Base-by-base conservation (phyloP, 768 basidiomycete species). In the Trichaptum fuscoviolaceum region DNA sequence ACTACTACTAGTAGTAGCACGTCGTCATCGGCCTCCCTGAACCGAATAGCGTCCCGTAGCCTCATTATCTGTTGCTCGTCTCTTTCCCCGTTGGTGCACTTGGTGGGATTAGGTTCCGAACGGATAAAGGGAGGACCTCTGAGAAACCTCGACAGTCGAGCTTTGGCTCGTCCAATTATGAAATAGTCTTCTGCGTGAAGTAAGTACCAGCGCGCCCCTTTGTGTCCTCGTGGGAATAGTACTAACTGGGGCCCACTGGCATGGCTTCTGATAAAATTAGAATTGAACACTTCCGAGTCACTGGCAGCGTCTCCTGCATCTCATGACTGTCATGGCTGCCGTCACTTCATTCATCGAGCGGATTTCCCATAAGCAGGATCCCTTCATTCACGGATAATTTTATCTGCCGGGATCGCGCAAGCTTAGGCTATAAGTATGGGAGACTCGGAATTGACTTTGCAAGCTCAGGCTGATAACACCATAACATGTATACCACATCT, bases 401-500 rank as follows among this genome's bases (percentile, higher is more conserved):
- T 52, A 52, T 52, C 42, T 52, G 42, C 42, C 42, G 42, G 15
- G 20, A 52, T 17, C 12, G 42, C 3, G 42, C 20, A 52, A 52
- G n/a, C n/a, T n/a, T n/a, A n/a, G n/a, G 5, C 42, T 52, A 20
- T 52, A 20, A 52, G 42, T 52, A 52, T 12, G 20, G 20, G 7
- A 36, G 35, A 7, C 35, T 7, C 35, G 42, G 15, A 52, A 52
- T 7, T 15, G 59, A 12, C 58, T 20, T 63, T 24, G 30, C 30
- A 30, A 30, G 27, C 35, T 63, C 27, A n/a, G n/a, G n/a, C 27
- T 25, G 23, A n/a, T n/a, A n/a, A 17, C 27, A 36, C 17, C 3
- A 12, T 9, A 20, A 1, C 66, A 83, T 84, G 77, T 82, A 82
- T 65, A 90, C 88, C 0, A 80, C 85, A 2, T 87, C 87, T 23